Base-by-base conservation (phyloP, 371 early-diverging fungal genomes). In the Mucor lusitanicus region DNA sequence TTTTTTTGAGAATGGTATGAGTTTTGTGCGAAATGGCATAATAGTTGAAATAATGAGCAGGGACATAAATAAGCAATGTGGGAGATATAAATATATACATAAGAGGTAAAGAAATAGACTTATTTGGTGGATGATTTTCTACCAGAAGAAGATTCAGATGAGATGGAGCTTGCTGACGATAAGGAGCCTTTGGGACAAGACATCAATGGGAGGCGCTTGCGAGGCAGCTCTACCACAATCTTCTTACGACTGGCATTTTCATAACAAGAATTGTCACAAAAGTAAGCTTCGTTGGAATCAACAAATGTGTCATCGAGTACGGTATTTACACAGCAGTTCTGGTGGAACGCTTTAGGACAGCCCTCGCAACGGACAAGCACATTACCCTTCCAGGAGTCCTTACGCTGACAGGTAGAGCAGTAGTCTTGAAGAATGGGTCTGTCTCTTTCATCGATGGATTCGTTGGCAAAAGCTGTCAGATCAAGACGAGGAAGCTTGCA, bases 341-440 rank as follows among this genome's bases (percentile, higher is more conserved):
- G 90, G 71, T 94, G 95, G 72, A 87, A 92, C 5, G 94, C 92
- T 55, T 90, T 89, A 46, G 91, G 93, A 67, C 96, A 95, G 17
- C 95, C 96, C 71, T 94, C 92, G 71, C 96, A 95, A 42, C 88
- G 87, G 13, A 93, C 86, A 64, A 95, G 80, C 11, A 86, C 75
- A 67, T 92, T 92, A 30, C 85, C 87, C 25, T 77, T 63, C 66
- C 73, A 79, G 0, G 93, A 92, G 55, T 86, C 89, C 61, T 90
- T 85, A 44, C 87, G 84, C 62, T 92, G 93, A 75, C 96, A 95
- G 5, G 85, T 82, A 35, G 90, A 84, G 73, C 96, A 95, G 71
- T 85, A 94, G 12, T 90, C 82, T 76, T 96, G 96, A 54, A 96
- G 87, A n/a, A 96, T 91, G 15, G 96, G 96, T 21, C 93, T 87